phyloP scores from a whole-genome alignment of 495 filamentous ascomycete genomes.

The Daldinia concentrica region DNA sequence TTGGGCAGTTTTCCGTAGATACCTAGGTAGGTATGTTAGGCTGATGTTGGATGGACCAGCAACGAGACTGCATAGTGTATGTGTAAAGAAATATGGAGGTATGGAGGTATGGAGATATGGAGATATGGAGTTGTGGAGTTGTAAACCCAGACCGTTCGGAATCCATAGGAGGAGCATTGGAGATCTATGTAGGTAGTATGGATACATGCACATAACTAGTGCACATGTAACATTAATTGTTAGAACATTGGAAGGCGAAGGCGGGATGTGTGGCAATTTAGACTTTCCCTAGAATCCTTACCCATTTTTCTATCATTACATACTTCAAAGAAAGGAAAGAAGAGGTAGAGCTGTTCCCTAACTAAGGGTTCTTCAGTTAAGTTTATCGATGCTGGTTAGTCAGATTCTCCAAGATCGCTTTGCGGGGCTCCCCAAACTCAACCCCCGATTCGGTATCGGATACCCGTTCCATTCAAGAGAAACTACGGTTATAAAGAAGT shows the following conservation, averaged over 20 bases:
- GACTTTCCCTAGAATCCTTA: not conserved
- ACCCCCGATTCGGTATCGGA: conserved; percentile 22
- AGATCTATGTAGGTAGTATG: too few species aligned
- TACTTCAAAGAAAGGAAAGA: not conserved
- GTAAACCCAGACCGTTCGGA: too few species aligned
- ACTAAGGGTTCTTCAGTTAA: too few species aligned
- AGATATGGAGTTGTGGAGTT: too few species aligned
- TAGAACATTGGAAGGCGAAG: too few species aligned
- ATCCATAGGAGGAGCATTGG: too few species aligned
- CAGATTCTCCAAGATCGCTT: conserved; percentile 10
- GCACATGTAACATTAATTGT: too few species aligned
- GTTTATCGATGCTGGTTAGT: conserved; percentile 11
- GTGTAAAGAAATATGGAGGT: not conserved
- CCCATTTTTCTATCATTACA: not conserved
- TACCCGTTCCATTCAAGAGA: conserved; percentile 17
- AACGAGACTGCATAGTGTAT: not conserved
- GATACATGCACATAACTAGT: too few species aligned
- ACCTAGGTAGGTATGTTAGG: not conserved
- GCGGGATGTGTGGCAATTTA: too few species aligned
- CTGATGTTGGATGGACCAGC: not conserved
- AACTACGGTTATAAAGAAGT: conserved; percentile 6
- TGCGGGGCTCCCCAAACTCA: conserved; percentile 24
- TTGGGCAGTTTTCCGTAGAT: conserved; percentile 13
- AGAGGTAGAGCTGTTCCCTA: not conserved
- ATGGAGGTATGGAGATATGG: not conserved